Percentiles rank a stretch among this genome's conserved stretches.
phyloP scores from a whole-genome alignment of 2,329 filamentous ascomycete species.

The Bimuria novae-zelandiae region DNA sequence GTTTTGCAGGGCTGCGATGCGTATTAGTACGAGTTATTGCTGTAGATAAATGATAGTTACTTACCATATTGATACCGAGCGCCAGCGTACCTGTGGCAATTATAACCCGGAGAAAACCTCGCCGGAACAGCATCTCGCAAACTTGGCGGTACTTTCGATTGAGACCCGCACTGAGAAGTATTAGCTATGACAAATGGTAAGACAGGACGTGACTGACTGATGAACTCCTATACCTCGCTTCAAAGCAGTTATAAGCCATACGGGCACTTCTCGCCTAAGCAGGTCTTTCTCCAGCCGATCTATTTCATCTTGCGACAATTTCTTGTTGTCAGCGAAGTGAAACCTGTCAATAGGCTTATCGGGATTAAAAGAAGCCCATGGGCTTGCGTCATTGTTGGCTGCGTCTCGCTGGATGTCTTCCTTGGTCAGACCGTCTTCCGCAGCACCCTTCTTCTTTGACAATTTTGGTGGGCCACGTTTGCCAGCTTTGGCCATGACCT shows the following conservation, averaged over 20 bases:
- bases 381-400: conserved; percentile 59
- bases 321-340: conserved; percentile 68
- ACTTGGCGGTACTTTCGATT: conserved; percentile 75
- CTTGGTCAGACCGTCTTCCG: conserved; percentile 57
- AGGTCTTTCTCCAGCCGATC: conserved; percentile 59
- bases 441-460: conserved; percentile 50
- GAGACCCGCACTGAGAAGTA: conserved; percentile 65
- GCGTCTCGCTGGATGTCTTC: conserved; percentile 62
- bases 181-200: background rate
- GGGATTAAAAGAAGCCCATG: conserved; percentile 69
- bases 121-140: conserved; percentile 75
- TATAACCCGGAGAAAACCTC: conserved; percentile 71
- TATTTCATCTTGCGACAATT: conserved; percentile 63
- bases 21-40: conserved; percentile 53
- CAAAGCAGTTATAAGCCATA: conserved; percentile 64
- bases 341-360: conserved; percentile 66
- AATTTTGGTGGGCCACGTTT: conserved; percentile 41
- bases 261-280: conserved; percentile 54
- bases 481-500: conserved; percentile 48
- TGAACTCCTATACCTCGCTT: conserved; percentile 74
- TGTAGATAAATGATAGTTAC: background rate
- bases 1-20: conserved; percentile 68
- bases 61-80: conserved; percentile 67
- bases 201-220: conserved; percentile 50
- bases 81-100: conserved; percentile 77